Evolutionary conservation across 345 rosid genomes (phyloP).

Genomic region (Sisymbrium altissimum): DNA sequence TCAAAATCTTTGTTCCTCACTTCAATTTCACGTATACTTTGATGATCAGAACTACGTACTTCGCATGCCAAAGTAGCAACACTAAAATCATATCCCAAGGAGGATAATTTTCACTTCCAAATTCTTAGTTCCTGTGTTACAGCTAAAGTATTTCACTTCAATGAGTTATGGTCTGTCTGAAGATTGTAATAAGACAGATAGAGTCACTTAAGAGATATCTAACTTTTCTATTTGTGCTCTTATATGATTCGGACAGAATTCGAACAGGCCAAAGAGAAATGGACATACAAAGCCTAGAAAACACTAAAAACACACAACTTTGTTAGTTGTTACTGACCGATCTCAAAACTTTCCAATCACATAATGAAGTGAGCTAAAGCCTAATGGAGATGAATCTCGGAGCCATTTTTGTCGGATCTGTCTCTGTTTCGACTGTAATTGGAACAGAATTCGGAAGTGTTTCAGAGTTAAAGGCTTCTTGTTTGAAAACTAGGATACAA

Average conservation of each 20-base stretch:
- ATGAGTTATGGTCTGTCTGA: background rate
- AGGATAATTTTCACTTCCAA: too few relatives aligned
- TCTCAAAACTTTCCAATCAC: too few relatives aligned
- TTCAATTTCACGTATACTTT: background rate
- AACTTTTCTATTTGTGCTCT: too few relatives aligned
- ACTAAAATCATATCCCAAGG: background rate
- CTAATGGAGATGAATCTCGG: conserved; percentile 10
- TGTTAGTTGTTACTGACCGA: too few relatives aligned
- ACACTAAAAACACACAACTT: too few relatives aligned
- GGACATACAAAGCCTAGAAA: too few relatives aligned
- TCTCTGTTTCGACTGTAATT: background rate
- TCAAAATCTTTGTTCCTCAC: background rate
- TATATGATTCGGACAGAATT: too few relatives aligned
- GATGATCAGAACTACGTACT: background rate
- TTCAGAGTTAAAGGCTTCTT: background rate
- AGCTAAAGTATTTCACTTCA: background rate
- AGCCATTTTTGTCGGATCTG: conserved; percentile 13
- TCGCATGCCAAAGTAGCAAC: background rate
- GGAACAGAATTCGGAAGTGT: background rate
- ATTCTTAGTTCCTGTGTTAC: background rate
- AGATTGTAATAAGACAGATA: background rate
- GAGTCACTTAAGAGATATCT: too few relatives aligned
- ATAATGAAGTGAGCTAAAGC: too few relatives aligned
- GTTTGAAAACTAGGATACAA: conserved; percentile 14
- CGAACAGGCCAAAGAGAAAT: too few relatives aligned